These are phyloP conservation scores for Saposhnikovia divaricata DNA, from an alignment of 129 eudicot genomes.

Conservation along the genomic window DNA sequence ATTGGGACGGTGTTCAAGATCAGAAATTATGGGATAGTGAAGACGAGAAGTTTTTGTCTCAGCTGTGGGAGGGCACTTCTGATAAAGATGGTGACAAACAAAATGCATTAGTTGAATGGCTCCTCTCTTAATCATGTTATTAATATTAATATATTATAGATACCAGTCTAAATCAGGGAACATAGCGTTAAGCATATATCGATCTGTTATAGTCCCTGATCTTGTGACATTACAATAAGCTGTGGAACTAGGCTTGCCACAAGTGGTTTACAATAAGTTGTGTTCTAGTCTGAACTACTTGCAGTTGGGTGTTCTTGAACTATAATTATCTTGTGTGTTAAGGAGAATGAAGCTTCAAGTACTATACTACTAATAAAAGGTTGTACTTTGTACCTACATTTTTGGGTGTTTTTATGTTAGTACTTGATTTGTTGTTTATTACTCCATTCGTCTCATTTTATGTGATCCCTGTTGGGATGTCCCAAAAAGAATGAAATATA, in stretches of 20 bases:
- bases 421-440: too few species aligned
- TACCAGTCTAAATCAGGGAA: neutral
- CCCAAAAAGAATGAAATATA: too few species aligned
- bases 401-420: too few species aligned
- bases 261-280: neutral
- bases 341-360: neutral
- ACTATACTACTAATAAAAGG: too few species aligned
- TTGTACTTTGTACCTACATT: too few species aligned
- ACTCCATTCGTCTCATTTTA: too few species aligned
- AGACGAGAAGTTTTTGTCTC: constrained; percentile 21
- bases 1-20: constrained; percentile 20
- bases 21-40: constrained; percentile 23
- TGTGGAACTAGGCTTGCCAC: neutral
- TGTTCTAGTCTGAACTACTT: neutral
- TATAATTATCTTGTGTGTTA: neutral
- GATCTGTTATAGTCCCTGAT: neutral
- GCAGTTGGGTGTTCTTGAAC: neutral
- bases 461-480: too few species aligned
- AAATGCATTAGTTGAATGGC: constrained; percentile 54
- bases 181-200: neutral
- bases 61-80: constrained; percentile 29
- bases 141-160: neutral
- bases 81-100: constrained; percentile 21
- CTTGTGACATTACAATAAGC: neutral
- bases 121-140: constrained; percentile 28